Percentiles rank a stretch among this genome's conserved stretches.
phyloP scores from a whole-genome alignment of 2,329 filamentous ascomycete genomes.

The Coniochaeta sp. region DNA sequence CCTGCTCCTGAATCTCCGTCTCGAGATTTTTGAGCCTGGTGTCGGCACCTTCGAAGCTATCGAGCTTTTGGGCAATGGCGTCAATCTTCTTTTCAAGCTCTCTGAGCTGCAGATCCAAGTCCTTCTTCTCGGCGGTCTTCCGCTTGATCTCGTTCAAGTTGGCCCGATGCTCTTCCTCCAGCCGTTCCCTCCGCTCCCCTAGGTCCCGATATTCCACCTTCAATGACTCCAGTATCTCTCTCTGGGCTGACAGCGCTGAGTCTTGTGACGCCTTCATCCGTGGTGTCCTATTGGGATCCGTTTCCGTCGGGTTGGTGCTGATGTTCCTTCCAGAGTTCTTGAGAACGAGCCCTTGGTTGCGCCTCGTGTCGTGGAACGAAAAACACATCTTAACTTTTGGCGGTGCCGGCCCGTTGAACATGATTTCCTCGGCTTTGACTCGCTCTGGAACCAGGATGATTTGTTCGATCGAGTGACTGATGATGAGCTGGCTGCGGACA shows the following conservation, averaged over 20 bases:
- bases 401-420: conserved; percentile 56
- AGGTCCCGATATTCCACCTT: conserved; percentile 46
- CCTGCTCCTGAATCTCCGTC: conserved; percentile 45
- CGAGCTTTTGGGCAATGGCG: conserved; percentile 42
- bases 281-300: conserved; percentile 43
- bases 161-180: conserved; percentile 40
- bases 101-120: conserved; percentile 35
- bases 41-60: conserved; percentile 61
- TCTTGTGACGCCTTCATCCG: conserved; percentile 78
- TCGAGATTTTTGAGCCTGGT: conserved; percentile 55
- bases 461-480: conserved; percentile 77
- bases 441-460: conserved; percentile 67
- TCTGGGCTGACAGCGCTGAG: conserved; percentile 51
- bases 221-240: conserved; percentile 45
- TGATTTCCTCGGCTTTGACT: conserved; percentile 58
- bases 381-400: conserved; percentile 69
- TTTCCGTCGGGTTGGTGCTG: conserved; percentile 26
- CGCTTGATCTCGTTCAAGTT: conserved; percentile 25
- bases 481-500: conserved; percentile 76
- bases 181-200: conserved; percentile 37
- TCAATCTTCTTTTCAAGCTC: conserved; percentile 53
- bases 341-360: conserved; percentile 54
- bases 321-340: conserved; percentile 30
- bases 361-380: conserved; percentile 55
- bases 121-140: conserved; percentile 40